Evolutionary conservation across 2,329 filamentous ascomycete species (phyloP), one percentile per base, ranked within the genome.

Genomic region (Teratosphaeria zuluensis): DNA sequence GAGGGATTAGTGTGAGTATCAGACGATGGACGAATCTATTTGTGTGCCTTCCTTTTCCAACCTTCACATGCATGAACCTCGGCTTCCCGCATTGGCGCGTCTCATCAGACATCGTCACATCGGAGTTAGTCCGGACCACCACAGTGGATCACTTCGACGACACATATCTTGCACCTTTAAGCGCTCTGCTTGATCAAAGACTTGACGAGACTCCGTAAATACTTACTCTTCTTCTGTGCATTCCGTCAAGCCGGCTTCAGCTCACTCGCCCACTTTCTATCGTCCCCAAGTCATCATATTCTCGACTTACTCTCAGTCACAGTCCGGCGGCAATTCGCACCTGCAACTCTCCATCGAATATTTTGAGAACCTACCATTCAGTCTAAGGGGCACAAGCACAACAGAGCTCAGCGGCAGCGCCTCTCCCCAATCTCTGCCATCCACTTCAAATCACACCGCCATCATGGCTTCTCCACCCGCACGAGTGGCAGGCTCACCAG

Each of bases 401-500:
- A 16, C 35, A 42, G 35, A 12, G 35, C 35, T 42, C 35, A 16
- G 35, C 11, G 35, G 2, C 35, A 42, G 12, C 14, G n/a, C 14
- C 35, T 12, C 35, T 42, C 7, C 8, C 12, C 11, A 12, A 42
- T n/a, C 12, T 42, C 35, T 11, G 35, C 35, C 35, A 12, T 42
- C 35, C 35, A 42, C 1, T 11, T 16, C 35, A 42, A 42, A 11
- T n/a, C 35, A 24, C 21, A 54, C 24, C 56, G 54, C 57, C 32
- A 53, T 21, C 59, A 61, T 61, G 56, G 51, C 56, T 16, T 60
- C 59, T 8, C 59, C 56, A 32, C 28, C 51, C 6, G 12, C 53
- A 33, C 54, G 46, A 53, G 21, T 21, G 19, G 54, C 56, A 8
- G 35, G 56, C 55, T 66, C 66, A n/a, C 64, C 68, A 4, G 63